These are phyloP conservation scores for Tolypocladium sp. DNA, from an alignment of 2,329 filamentous ascomycete genomes.

Conservation along the genomic window DNA sequence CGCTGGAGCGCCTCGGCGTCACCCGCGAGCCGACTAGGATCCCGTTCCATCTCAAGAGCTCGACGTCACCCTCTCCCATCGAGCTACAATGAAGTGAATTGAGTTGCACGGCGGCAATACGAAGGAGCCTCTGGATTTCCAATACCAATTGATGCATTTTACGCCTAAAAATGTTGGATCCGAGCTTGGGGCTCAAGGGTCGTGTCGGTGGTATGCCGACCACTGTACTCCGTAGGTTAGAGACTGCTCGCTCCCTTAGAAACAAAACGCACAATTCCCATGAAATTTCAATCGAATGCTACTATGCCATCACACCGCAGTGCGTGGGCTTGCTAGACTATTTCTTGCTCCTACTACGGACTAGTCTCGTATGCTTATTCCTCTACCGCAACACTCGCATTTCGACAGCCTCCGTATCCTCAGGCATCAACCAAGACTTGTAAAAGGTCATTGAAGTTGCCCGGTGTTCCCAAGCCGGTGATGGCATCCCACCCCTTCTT, in stretches of 20 bases:
- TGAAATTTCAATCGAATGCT: background rate
- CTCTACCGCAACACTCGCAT: background rate
- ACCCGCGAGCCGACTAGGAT: background rate
- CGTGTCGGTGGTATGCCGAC: too few species aligned
- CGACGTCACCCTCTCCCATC: background rate
- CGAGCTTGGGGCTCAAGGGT: background rate
- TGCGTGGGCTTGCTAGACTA: background rate
- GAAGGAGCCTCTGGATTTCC: background rate
- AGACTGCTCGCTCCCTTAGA: background rate
- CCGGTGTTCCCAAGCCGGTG: conserved; percentile 39
- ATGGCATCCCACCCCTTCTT: conserved; percentile 36
- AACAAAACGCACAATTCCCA: background rate
- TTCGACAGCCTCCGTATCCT: background rate
- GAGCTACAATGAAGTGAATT: too few species aligned
- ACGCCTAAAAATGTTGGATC: background rate
- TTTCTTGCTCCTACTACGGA: too few species aligned
- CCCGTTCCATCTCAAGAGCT: background rate
- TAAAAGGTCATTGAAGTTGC: conserved; percentile 29
- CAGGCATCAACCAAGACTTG: conserved; percentile 18
- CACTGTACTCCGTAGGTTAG: too few species aligned
- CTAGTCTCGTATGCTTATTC: background rate
- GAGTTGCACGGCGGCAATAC: background rate
- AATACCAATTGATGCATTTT: too few species aligned
- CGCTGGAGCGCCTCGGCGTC: background rate
- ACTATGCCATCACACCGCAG: background rate